Percentiles rank a stretch among this genome's conserved stretches.
Conservation (phyloP, 768 basidiomycete genomes). For the Rhizopogon salebrosus region DNA sequence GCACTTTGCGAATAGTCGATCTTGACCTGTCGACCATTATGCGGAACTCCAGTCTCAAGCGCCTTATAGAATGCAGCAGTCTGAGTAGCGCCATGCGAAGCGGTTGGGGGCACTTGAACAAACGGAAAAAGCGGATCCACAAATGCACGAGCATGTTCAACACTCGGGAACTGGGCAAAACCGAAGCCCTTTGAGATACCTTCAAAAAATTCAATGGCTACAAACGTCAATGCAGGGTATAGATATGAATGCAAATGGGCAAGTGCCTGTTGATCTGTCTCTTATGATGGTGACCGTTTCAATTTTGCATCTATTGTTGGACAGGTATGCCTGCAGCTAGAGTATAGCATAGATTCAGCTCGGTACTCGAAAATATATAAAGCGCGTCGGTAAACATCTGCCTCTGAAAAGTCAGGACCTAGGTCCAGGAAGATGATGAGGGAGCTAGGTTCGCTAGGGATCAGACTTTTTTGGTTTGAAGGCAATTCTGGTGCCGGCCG, state of each 20-base stretch:
- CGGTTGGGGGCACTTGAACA: constrained; percentile 87
- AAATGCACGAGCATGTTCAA: constrained; percentile 86
- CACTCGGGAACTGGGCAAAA: constrained; percentile 87
- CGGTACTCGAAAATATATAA: constrained; percentile 30
- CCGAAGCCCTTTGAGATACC: constrained; percentile 95
- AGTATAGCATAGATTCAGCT: constrained; percentile 37
- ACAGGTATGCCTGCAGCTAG: constrained; percentile 78
- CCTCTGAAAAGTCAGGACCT: constrained; percentile 88
- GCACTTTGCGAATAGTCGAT: constrained; percentile 94
- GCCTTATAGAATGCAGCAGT: constrained; percentile 69
- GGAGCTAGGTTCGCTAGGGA: constrained; percentile 80
- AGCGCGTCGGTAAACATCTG: constrained; percentile 66
- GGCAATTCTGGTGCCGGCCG: constrained; percentile 38
- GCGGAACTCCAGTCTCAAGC: constrained; percentile 62
- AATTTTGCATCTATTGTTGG: constrained; percentile 64
- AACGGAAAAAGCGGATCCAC: constrained; percentile 89
- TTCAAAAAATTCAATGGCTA: constrained; percentile 67
- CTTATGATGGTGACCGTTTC: constrained; percentile 93
- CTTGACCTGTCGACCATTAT: constrained; percentile 83
- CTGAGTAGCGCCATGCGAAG: constrained; percentile 82
- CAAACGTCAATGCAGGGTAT: constrained; percentile 70
- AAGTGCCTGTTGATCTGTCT: constrained; percentile 95
- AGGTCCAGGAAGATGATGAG: constrained; percentile 96
- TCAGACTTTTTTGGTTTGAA: constrained; percentile 64
- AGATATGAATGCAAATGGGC: constrained; percentile 52